Evolutionary conservation across 371 early-diverging fungal genomes (phyloP), one percentile per base, ranked within the genome.

Genomic region (Syncephalastrum contaminatum): DNA sequence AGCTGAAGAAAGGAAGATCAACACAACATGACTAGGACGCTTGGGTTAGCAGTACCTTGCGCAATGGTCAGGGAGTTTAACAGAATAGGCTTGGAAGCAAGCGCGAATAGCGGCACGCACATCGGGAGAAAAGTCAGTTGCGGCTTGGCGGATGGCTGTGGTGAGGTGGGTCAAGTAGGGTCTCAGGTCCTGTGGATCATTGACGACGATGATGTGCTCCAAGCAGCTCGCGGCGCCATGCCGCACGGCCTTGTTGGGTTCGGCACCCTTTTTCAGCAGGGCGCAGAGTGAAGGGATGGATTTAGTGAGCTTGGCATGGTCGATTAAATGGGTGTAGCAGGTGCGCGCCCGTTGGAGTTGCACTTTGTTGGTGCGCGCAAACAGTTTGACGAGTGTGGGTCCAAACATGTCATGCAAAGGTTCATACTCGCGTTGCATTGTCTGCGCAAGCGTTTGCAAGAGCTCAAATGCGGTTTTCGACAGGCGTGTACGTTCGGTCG

Each of bases 291-390:
- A 64, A 15, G 73, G 74, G 12, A 81, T 69, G 18, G 72, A 54
- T 4, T 56, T 49, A 8, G 71, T 56, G 2, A 79, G 19, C 39
- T 73, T 61, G 6, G 76, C 69, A 10, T 63, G 55, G 36, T 63
- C 63, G 41, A 81, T 71, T 0, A 79, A 71, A 12, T 67, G 66
- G 18, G 59, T 63, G 40, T 76, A 48, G 40, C 80, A 75, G 48
- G 71, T 70, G 41, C 73, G 53, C 12, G 75, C 67, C 36, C 77
- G 72, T 7, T 58, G 54, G 42, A 77, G 70, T 55, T 71, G 68
- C 41, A 80, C 73, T 58, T 84, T 84, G 58, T 81, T 84, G n/a
- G 82, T 77, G n/a, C 84, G 73, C 20, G 71, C 75, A 57, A 81
- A 80, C 10, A 81, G 69, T 24, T 73, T 70, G 48, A 79, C 48